Evolutionary conservation across 2,329 filamentous ascomycete genomes (phyloP).

Genomic region (Fusarium phyllophilum): DNA sequence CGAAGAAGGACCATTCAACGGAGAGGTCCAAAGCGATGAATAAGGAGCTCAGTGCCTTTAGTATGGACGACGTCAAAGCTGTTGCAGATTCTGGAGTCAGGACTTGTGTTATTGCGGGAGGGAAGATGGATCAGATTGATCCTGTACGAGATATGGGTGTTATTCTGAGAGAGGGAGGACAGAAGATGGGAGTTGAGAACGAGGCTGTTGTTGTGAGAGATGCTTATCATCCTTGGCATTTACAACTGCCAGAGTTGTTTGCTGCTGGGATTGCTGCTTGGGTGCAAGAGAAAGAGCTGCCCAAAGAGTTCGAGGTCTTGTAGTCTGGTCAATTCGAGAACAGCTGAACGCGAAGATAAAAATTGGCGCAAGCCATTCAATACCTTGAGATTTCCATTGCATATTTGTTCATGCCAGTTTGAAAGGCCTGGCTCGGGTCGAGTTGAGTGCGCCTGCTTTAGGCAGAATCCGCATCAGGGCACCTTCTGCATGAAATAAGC

Average conservation of each 20-base stretch:
- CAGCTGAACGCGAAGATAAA: too few relatives aligned
- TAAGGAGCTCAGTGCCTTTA: not conserved
- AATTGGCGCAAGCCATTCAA: too few relatives aligned
- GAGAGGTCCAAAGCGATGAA: not conserved
- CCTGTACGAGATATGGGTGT: constrained; percentile 7
- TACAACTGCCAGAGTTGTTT: constrained; percentile 27
- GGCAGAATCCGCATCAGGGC: not conserved
- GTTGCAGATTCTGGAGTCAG: constrained; percentile 15
- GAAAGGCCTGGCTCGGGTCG: not conserved
- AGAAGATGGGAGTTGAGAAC: not conserved
- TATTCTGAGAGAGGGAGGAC: not conserved
- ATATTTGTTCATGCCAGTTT: not conserved
- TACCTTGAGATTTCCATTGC: too few relatives aligned
- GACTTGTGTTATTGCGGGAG: constrained; percentile 20
- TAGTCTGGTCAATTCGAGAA: not conserved
- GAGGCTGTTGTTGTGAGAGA: constrained; percentile 19
- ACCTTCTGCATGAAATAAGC: not conserved
- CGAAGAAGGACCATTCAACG: constrained; percentile 11
- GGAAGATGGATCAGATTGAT: constrained; percentile 26
- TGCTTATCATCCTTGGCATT: constrained; percentile 30
- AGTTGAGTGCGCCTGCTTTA: not conserved
- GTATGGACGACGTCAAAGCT: not conserved
- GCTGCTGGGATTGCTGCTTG: constrained; percentile 19
- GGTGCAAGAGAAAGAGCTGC: not conserved
- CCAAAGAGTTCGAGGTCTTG: constrained; percentile 3